Evolutionary conservation across 257 asterid genomes (phyloP).

Genomic region (Solanum tacnaense): DNA sequence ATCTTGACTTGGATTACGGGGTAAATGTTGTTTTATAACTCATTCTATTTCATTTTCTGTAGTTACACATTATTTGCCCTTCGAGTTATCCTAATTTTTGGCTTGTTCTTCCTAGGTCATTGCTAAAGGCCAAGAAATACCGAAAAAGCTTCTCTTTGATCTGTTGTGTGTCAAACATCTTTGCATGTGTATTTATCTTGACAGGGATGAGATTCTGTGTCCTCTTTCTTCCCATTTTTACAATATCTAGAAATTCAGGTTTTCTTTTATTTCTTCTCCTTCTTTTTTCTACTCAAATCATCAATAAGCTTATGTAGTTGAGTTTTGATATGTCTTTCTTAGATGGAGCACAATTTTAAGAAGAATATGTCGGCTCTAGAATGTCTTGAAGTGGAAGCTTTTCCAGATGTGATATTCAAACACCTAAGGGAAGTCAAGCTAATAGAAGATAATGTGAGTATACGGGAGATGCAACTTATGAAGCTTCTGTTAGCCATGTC

Average conservation of each 20-base stretch:
- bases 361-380: not conserved
- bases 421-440: not conserved
- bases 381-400: not conserved
- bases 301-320: not conserved
- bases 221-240: not conserved
- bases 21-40: not conserved
- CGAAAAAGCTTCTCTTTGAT: not conserved
- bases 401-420: not conserved
- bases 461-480: not conserved
- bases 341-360: not conserved
- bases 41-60: not conserved
- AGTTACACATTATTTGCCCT: not conserved
- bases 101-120: not conserved
- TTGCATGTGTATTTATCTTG: not conserved
- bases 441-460: not conserved
- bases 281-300: not conserved
- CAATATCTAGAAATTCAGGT: not conserved
- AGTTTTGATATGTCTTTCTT: not conserved
- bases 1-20: not conserved
- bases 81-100: not conserved
- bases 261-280: not conserved
- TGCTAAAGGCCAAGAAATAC: not conserved
- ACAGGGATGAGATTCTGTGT: not conserved
- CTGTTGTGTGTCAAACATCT: not conserved
- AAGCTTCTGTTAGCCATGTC: not conserved